These are phyloP conservation scores for Pyracantha coccinea DNA, from an alignment of 331 rosid species.

Conservation along the genomic window DNA sequence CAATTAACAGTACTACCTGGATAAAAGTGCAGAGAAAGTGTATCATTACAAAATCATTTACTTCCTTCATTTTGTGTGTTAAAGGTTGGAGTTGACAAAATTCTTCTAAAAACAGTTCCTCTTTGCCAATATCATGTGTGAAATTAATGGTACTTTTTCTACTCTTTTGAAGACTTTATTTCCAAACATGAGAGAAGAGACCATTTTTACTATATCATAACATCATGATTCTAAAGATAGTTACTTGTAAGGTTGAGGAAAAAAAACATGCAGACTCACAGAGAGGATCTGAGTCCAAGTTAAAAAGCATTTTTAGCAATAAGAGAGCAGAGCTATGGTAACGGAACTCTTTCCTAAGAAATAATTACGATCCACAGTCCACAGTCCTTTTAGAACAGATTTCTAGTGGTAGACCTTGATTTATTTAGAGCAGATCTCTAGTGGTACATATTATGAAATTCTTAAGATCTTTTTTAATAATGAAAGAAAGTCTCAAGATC, in stretches of 20 bases:
- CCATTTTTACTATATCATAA: background rate
- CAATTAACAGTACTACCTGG: background rate
- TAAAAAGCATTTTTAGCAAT: background rate
- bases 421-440: too few species aligned
- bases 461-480: background rate
- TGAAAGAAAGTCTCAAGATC: background rate
- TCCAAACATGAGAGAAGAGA: background rate
- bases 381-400: too few species aligned
- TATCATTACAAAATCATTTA: background rate
- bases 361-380: too few species aligned
- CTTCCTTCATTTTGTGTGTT: background rate
- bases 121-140: background rate
- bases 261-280: background rate
- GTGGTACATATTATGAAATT: too few species aligned
- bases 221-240: background rate
- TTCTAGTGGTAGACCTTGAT: too few species aligned
- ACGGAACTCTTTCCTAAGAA: too few species aligned
- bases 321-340: background rate
- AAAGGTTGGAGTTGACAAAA: background rate
- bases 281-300: background rate
- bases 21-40: background rate
- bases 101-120: background rate
- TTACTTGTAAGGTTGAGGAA: background rate
- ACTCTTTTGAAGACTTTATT: background rate
- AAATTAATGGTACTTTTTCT: background rate